phyloP scores from a whole-genome alignment of 805 yeast genomes.

The Pichia phayaonensis region DNA sequence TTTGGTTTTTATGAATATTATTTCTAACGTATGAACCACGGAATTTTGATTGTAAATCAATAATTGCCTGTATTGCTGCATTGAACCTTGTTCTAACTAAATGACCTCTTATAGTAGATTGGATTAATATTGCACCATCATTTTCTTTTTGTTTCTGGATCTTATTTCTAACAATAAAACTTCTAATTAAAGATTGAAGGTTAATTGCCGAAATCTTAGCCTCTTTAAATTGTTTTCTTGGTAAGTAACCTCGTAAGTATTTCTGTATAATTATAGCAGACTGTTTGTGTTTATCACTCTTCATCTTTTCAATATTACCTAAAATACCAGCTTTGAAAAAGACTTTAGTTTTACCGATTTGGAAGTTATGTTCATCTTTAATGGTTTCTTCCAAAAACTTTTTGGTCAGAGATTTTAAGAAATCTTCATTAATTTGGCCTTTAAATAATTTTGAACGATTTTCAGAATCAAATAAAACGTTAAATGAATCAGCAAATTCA shows the following conservation, averaged over 20 bases:
- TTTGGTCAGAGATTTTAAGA: conserved; percentile 56
- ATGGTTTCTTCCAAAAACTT: conserved; percentile 59
- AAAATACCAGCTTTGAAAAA: conserved; percentile 96
- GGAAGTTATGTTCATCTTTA: conserved; percentile 63
- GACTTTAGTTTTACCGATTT: conserved; percentile 87
- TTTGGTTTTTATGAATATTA: conserved; percentile 40
- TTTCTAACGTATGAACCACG: conserved; percentile 51
- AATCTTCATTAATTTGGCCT: conserved; percentile 44
- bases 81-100: conserved; percentile 36
- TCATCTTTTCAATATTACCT: conserved; percentile 79
- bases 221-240: conserved; percentile 53
- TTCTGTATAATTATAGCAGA: conserved; percentile 86
- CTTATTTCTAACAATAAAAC: conserved; percentile 47
- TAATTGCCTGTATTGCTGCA: conserved; percentile 31
- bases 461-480: conserved; percentile 66
- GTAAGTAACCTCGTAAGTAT: conserved; percentile 57
- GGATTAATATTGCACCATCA: conserved; percentile 62
- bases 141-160: conserved; percentile 48
- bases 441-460: conserved; percentile 59
- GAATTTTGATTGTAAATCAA: conserved; percentile 38
- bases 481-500: conserved; percentile 86
- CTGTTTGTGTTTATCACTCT: conserved; percentile 67
- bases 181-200: conserved; percentile 60
- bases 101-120: conserved; percentile 55
- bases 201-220: conserved; percentile 45